phyloP scores from a whole-genome alignment of 2,329 filamentous ascomycete genomes.

The Pleurostoma richardsiae region DNA sequence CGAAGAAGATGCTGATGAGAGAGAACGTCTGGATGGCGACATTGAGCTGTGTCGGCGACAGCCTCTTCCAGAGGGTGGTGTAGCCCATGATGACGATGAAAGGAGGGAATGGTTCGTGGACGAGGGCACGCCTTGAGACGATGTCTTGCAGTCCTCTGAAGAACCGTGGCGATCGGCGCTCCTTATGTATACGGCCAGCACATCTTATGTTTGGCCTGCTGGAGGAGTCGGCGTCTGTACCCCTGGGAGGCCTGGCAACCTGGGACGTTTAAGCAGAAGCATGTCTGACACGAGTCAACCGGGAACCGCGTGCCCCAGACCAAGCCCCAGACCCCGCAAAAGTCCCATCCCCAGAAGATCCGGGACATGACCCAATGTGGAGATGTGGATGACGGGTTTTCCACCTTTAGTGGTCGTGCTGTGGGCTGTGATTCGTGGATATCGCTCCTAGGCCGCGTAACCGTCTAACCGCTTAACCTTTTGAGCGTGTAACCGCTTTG shows the following conservation, averaged over 20 bases:
- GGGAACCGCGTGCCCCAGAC: slow-evolving; percentile 1
- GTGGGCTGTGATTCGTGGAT: background rate
- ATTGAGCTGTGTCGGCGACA: slow-evolving; percentile 35
- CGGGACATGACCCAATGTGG: slow-evolving; percentile 3
- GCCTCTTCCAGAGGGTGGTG: slow-evolving; percentile 32
- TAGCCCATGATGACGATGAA: slow-evolving; percentile 25
- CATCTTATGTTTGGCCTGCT: background rate
- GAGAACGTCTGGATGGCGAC: slow-evolving; percentile 23
- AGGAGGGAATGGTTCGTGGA: background rate
- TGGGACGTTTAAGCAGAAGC: background rate
- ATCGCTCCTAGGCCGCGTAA: background rate
- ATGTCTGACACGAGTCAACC: background rate
- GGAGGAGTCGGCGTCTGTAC: background rate
- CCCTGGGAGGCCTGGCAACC: background rate
- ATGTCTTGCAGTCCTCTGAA: background rate
- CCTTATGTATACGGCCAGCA: background rate
- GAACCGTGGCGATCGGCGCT: background rate
- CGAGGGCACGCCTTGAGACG: too few relatives aligned
- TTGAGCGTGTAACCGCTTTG: background rate
- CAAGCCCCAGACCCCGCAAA: background rate
- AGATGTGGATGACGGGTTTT: background rate
- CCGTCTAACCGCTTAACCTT: background rate
- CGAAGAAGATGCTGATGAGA: slow-evolving; percentile 26
- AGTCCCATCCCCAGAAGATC: slow-evolving; percentile 1
- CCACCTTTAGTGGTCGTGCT: background rate